Evolutionary conservation across 73 alveolate species (phyloP), one percentile per base, ranked within the genome.

Genomic region (Paramecium pentaurelia): DNA sequence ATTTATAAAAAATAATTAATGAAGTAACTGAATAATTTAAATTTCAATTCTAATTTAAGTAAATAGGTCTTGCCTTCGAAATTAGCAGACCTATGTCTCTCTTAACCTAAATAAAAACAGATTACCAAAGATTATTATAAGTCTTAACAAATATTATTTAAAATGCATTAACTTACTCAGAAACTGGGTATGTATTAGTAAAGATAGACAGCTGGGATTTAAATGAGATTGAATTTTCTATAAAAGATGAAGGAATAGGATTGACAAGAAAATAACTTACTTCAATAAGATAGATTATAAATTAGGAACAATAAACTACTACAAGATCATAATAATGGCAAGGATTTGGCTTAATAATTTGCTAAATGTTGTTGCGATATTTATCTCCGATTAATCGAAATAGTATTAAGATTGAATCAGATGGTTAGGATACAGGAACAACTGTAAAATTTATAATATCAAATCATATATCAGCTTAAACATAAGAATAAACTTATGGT

Each of bases 321-420:
- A 54, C 64, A 54, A 25, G 30, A 38, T 14, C 93, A 36, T 58
- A 49, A 22, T 45, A 86, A 42, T 86, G 86, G 83, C 20, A 86
- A 89, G 94, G 94, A 40, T 89, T 89, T 27, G 94, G 94, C 0
- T 44, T 89, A 42, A 73, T 83, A n/a, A 89, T 89, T 18, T 89
- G 92, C 7, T 47, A 89, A 9, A 71, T 89, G 59, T 38, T 89
- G 42, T 59, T 89, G 8, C 75, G 92, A 36, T 71, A 71, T 10
- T 59, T 89, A 47, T 77, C 92, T 22, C 77, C 94, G 1, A 83
- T 71, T 16, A 25, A 77, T 27, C 37, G 58, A 25, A 83, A 71
- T 89, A 49, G 58, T 32, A 45, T 71, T 38, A 20, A 32, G 32
- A 89, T 71, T 60, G 54, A 34, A 12, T 45, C 92, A 8, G 80